Evolutionary conservation across 352 stramenopile species (phyloP).

Genomic region (Phytophthora foliorum): DNA sequence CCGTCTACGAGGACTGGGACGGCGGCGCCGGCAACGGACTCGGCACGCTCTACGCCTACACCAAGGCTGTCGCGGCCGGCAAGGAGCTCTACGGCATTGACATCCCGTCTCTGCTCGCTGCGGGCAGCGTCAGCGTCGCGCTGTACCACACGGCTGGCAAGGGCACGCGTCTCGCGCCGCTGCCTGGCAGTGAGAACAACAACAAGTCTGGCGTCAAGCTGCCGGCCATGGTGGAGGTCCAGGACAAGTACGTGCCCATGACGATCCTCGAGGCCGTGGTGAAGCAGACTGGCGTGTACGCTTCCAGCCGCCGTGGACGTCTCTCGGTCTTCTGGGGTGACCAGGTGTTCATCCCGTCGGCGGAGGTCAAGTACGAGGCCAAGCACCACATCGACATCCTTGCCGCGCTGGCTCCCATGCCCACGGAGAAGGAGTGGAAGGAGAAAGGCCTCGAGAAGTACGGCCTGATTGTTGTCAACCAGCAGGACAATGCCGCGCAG

Average conservation of each 20-base stretch:
- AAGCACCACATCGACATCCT: conserved; percentile 98
- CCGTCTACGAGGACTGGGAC: conserved; percentile 97
- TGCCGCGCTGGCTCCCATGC: conserved; percentile 95
- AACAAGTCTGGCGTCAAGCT: conserved; percentile 99
- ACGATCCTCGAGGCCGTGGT: conserved; percentile 98
- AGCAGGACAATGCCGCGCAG: conserved; percentile 92
- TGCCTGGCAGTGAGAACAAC: conserved; percentile 98
- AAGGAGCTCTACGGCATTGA: conserved; percentile 91
- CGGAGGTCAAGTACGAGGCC: conserved; percentile 93
- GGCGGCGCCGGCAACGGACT: conserved; percentile 97
- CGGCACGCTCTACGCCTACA: conserved; percentile 96
- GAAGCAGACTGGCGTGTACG: conserved; percentile 98
- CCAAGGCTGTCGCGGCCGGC: conserved; percentile 92
- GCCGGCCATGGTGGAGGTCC: conserved; percentile 92
- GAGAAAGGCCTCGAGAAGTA: conserved; percentile 98
- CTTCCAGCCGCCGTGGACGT: conserved; percentile 93
- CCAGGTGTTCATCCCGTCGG: conserved; percentile 98
- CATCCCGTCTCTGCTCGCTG: conserved; percentile 81
- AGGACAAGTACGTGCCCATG: conserved; percentile 92
- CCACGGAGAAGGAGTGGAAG: conserved; percentile 93
- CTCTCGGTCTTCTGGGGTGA: conserved; percentile 99
- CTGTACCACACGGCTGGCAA: conserved; percentile 99
- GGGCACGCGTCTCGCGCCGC: conserved; percentile 96
- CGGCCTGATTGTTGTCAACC: conserved; percentile 97
- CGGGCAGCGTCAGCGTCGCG: conserved; percentile 90